Evolutionary conservation across 352 stramenopile species (phyloP), one percentile per base, ranked within the genome.

Genomic region (Phytophthora europaea): DNA sequence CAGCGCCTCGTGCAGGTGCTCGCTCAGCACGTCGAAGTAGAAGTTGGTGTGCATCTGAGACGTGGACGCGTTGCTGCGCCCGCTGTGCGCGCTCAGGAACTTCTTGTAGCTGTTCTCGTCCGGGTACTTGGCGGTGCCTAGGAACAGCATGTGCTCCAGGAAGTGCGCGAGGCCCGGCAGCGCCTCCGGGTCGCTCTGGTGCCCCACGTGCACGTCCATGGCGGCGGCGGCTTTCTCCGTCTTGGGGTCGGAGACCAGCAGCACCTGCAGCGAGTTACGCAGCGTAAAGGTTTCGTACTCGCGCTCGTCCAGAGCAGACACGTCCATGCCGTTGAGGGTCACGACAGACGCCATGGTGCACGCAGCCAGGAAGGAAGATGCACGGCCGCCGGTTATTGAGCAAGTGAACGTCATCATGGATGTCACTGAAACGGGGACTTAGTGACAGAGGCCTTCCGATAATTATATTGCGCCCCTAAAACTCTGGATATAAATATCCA

Each of bases 61-160:
- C 55, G 98, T 99, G 60, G 97, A 99, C 28, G 98, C 98, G 83
- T 99, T 99, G 70, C 88, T 98, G 22, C 84, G 89, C 0, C 98
- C 98, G 69, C 97, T 97, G 79, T 99, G 96, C 10, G 87, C 78
- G 48, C 86, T 93, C n/a, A 99, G 72, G 71, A 96, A 99, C 63
- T 91, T 81, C 73, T 94, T 92, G 79, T 98, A 99, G 40, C 86
- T 97, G 80, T 98, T 97, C 81, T 99, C 97, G 47, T 98, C 85
- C 6, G 98, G 97, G 78, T 99, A 99, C 73, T 98, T 97, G 51
- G 90, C 74, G 31, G 97, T 99, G 13, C 98, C 98, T 5, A 99
- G 76, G 73, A 99, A 99, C 5, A 99, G 79, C 96, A 99, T 99
- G 87, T 99, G 97, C 78, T 99, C 97, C 45, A 90, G 68, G 55